Evolutionary conservation across 2,329 filamentous ascomycete species (phyloP).

Genomic region (Fusarium pseudocircinatum): DNA sequence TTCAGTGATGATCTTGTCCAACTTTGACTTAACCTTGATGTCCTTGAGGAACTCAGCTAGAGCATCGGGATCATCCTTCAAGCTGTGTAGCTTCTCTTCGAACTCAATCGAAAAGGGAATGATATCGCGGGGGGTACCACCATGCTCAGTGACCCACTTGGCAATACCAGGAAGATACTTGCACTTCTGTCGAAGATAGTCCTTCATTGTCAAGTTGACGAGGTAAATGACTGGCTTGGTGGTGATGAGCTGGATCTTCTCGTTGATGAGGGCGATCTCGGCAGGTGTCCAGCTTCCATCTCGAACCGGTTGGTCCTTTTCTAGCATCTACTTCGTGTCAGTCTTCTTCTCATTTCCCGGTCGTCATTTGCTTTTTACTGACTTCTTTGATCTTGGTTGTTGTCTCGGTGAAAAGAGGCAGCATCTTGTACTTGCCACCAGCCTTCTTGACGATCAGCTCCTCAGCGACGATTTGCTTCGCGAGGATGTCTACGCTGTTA

Average conservation of each 20-base stretch:
- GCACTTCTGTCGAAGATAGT: constrained; percentile 57
- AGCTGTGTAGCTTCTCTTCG: constrained; percentile 54
- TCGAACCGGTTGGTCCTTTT: constrained; percentile 53
- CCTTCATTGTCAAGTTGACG: constrained; percentile 58
- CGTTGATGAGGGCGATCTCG: constrained; percentile 57
- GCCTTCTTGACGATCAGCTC: constrained; percentile 54
- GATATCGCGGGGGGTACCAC: constrained; percentile 52
- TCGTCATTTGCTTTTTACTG: neutral
- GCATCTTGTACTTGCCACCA: constrained; percentile 57
- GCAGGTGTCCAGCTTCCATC: constrained; percentile 55
- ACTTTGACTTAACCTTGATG: constrained; percentile 53
- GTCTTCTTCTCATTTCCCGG: neutral
- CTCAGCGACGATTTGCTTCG: constrained; percentile 52
- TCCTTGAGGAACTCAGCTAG: constrained; percentile 51
- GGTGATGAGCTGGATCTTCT: constrained; percentile 57
- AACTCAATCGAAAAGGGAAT: constrained; percentile 58
- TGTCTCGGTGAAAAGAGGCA: constrained; percentile 55
- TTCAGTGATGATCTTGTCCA: constrained; percentile 56
- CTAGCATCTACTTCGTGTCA: constrained; percentile 46
- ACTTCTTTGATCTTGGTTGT: constrained; percentile 52
- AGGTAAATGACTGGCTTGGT: constrained; percentile 58
- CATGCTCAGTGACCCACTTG: constrained; percentile 57
- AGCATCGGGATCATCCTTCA: constrained; percentile 50
- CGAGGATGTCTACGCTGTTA: constrained; percentile 49
- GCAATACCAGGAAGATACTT: constrained; percentile 57